Evolutionary conservation across 1,284 basidiomycete species (phyloP), one percentile per base, ranked within the genome.

Genomic region (Boletus semigastroideus): DNA sequence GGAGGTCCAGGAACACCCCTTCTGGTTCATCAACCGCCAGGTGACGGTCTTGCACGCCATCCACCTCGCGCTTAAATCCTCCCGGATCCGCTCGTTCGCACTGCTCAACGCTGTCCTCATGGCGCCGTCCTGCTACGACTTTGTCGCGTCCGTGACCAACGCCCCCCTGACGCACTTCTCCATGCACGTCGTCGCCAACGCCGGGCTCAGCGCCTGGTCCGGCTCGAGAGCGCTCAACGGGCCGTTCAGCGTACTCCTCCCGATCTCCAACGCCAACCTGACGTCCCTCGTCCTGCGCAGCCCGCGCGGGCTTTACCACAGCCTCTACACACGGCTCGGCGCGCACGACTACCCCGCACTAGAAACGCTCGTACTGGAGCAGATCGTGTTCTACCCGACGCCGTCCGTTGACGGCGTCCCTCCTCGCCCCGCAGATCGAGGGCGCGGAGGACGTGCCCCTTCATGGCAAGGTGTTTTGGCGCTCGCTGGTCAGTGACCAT

Each of bases 381-480:
- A 67, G 17, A 65, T 68, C 3, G 46, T 69, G 25, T 68, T 70
- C 16, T 67, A 69, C 44, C 55, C 51, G 14, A 53, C 52, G 0
- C 47, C 57, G 14, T 58, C 55, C 31, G 22, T n/a, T n/a, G n/a
- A n/a, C n/a, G n/a, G n/a, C n/a, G n/a, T n/a, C 70, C 28, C 55
- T 82, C 33, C 65, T 92, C 30, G 71, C 71, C n/a, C 54, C 67
- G 11, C 65, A 58, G 34, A 61, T 78, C 41, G 59, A 63, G 33
- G 57, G 63, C 28, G 64, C 52, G 20, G 67, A 66, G 5, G 61
- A 64, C 27, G 58, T 70, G 9, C 49, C 66, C 0, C 48, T 59
- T 12, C 52, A 59, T 3, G 76, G 72, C 14, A 67, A 58, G 46
- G 39, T 54, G 8, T 78, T 91, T 55, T 88, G 85, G 78, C 60